Conservation (phyloP, 495 filamentous ascomycete species). For the Neurospora cerealis region DNA sequence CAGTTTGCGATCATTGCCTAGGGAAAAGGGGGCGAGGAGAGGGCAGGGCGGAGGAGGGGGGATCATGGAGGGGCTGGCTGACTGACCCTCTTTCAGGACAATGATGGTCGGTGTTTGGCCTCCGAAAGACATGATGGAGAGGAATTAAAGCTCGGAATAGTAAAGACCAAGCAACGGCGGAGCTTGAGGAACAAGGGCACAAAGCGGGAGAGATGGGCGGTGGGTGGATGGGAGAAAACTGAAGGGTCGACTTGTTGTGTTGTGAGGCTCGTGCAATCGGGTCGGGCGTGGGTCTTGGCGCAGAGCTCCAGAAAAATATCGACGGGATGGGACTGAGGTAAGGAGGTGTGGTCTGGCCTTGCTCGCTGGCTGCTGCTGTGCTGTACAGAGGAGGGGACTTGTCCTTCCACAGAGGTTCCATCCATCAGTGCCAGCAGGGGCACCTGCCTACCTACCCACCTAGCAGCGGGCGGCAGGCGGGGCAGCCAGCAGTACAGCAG, state of each 20-base stretch:
- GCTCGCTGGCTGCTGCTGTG: not conserved
- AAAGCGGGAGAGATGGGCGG: conserved; percentile 1
- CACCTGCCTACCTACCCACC: not conserved
- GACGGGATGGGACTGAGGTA: not conserved
- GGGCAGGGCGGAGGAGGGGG: not conserved
- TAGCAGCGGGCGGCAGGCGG: not conserved
- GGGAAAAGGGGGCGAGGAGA: conserved; percentile 1
- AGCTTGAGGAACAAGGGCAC: conserved; percentile 5
- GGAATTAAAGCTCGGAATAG: not conserved
- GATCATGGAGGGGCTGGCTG: conserved; percentile 23
- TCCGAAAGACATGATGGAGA: conserved; percentile 74
- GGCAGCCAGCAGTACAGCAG: not conserved
- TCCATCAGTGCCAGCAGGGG: not conserved
- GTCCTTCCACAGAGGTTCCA: not conserved
- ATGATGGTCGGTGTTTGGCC: conserved; percentile 98
- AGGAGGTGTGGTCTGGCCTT: not conserved
- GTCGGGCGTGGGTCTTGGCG: not conserved
- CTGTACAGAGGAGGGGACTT: not conserved
- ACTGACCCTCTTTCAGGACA: conserved; percentile 91
- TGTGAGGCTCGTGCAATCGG: not conserved
- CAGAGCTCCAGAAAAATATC: not conserved
- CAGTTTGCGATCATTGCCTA: conserved; percentile 7
- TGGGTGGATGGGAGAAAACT: conserved; percentile 1
- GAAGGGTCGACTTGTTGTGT: not conserved
- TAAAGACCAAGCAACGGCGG: conserved; percentile 3